These are phyloP conservation scores for Ulota crispa DNA, from an alignment of 225 moss, liverwort and hornwort genomes.

Conservation along the genomic window DNA sequence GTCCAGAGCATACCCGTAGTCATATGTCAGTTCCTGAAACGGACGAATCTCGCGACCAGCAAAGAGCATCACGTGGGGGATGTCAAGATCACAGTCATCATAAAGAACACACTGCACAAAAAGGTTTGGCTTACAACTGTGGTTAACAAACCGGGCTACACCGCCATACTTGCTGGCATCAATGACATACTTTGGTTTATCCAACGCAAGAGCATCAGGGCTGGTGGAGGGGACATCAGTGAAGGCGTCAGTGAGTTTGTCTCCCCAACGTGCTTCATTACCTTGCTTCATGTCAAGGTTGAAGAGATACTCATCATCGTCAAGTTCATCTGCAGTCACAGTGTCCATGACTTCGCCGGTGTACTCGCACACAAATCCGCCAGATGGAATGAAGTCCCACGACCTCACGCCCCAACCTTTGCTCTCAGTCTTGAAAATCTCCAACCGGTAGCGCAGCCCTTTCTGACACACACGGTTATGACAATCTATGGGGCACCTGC, in stretches of 20 bases:
- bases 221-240: background rate
- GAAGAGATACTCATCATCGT: slow-evolving; percentile 80
- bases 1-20: slow-evolving; percentile 73
- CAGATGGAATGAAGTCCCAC: slow-evolving; percentile 73
- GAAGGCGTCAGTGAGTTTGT: slow-evolving; percentile 23
- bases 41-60: slow-evolving; percentile 70
- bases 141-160: slow-evolving; percentile 89
- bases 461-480: slow-evolving; percentile 72
- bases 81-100: slow-evolving; percentile 72
- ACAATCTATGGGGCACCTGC: slow-evolving; percentile 55
- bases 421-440: slow-evolving; percentile 75
- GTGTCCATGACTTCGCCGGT: slow-evolving; percentile 77
- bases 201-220: slow-evolving; percentile 17
- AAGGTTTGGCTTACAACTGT: slow-evolving; percentile 89
- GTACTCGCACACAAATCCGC: slow-evolving; percentile 90
- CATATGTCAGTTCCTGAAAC: slow-evolving; percentile 82
- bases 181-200: slow-evolving; percentile 50
- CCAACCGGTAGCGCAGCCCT: slow-evolving; percentile 66
- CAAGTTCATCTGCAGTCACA: slow-evolving; percentile 57
- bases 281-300: slow-evolving; percentile 66
- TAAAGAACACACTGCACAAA: slow-evolving; percentile 95
- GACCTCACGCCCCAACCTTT: slow-evolving; percentile 95
- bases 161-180: slow-evolving; percentile 81
- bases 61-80: slow-evolving; percentile 95
- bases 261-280: slow-evolving; percentile 60